phyloP scores from a whole-genome alignment of 164 flowering plant species.

The Tinospora cordifolia region DNA sequence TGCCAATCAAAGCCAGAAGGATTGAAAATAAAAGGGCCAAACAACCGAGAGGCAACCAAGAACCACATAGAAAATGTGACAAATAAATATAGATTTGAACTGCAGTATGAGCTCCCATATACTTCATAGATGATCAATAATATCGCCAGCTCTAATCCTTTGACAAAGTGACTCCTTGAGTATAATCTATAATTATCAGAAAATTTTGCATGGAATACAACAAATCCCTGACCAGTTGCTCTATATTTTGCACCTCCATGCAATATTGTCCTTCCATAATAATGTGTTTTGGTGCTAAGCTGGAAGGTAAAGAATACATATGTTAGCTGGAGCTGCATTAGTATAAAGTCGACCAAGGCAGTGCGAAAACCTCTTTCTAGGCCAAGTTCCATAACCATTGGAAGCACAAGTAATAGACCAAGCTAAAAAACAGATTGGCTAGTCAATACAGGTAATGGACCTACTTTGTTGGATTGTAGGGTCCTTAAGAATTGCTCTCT shows the following conservation, averaged over 20 bases:
- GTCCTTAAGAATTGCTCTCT: slow-evolving; percentile 50
- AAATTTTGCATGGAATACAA: slow-evolving; percentile 88
- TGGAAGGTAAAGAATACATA: slow-evolving; percentile 96
- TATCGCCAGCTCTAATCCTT: slow-evolving; percentile 75
- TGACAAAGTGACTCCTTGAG: slow-evolving; percentile 94
- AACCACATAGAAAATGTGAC: no score
- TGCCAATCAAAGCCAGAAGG: no score
- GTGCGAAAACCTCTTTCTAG: slow-evolving; percentile 89
- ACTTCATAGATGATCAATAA: slow-evolving; percentile 64
- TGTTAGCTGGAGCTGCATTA: slow-evolving; percentile 95
- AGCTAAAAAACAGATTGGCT: slow-evolving; percentile 79
- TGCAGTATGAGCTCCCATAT: slow-evolving; percentile 68
- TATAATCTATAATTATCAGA: slow-evolving; percentile 86
- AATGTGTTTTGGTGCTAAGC: slow-evolving; percentile 93
- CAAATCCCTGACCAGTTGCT: slow-evolving; percentile 94
- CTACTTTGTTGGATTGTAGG: slow-evolving; percentile 47
- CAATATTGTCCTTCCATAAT: slow-evolving; percentile 84
- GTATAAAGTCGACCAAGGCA: slow-evolving; percentile 77
- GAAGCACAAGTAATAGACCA: slow-evolving; percentile 76
- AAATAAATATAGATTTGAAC: slow-evolving; percentile 55
- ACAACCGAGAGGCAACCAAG: no score
- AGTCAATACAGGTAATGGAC: slow-evolving; percentile 71
- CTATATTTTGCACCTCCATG: slow-evolving; percentile 97
- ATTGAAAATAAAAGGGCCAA: no score
- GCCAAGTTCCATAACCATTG: slow-evolving; percentile 98